Conservation (phyloP, 495 filamentous ascomycete genomes). For the Articulospora tetracladia region DNA sequence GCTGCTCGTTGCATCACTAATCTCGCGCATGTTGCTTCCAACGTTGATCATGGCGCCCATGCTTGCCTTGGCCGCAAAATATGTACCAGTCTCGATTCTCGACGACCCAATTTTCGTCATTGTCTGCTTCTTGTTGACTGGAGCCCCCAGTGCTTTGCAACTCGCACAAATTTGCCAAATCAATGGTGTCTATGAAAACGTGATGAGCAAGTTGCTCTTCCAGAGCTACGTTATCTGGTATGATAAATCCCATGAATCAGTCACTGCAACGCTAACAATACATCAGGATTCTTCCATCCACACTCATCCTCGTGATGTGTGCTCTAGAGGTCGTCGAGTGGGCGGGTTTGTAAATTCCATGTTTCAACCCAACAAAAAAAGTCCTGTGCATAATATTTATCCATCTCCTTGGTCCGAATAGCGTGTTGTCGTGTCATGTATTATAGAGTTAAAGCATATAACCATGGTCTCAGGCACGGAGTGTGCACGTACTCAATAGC, state of each 20-base stretch:
- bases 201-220: slow-evolving; percentile 90
- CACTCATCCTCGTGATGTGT: slow-evolving; percentile 82
- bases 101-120: slow-evolving; percentile 98
- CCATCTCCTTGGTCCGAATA: not conserved
- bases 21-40: slow-evolving; percentile 90
- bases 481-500: not conserved
- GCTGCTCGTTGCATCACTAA: slow-evolving; percentile 77
- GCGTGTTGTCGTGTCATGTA: not conserved
- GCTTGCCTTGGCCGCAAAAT: slow-evolving; percentile 86
- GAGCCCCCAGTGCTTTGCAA: slow-evolving; percentile 91
- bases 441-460: not conserved
- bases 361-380: not conserved
- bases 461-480: not conserved
- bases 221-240: slow-evolving; percentile 97
- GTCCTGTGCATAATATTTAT: not conserved
- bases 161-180: slow-evolving; percentile 98
- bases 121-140: slow-evolving; percentile 93
- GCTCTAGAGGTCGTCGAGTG: slow-evolving; percentile 93
- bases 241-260: slow-evolving; percentile 27
- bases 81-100: slow-evolving; percentile 85
- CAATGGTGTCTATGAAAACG: slow-evolving; percentile 89
- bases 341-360: slow-evolving; percentile 41
- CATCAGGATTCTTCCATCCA: slow-evolving; percentile 86
- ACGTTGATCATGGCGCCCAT: slow-evolving; percentile 92
- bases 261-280: slow-evolving; percentile 8